Evolutionary conservation across 768 basidiomycete species (phyloP).

Genomic region (Auriculariales sp.): DNA sequence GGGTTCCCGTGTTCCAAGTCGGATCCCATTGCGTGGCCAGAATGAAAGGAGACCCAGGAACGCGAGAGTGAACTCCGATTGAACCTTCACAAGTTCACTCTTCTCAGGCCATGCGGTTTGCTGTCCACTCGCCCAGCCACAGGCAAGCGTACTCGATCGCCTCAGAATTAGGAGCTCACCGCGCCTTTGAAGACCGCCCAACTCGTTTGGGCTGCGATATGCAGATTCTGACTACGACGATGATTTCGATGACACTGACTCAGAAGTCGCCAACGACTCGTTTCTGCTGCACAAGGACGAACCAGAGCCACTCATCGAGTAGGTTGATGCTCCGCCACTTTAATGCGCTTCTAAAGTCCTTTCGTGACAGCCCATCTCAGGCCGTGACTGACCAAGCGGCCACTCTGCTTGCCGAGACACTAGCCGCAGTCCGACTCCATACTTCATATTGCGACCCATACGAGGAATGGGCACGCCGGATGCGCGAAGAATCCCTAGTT

Average conservation of each 20-base stretch:
- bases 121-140: too few species aligned
- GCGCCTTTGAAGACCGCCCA: neutral
- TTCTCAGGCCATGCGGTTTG: too few species aligned
- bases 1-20: too few species aligned
- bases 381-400: too few species aligned
- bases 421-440: slow-evolving; percentile 30
- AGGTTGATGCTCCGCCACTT: neutral
- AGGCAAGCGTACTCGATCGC: too few species aligned
- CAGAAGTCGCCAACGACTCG: neutral
- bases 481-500: slow-evolving; percentile 32
- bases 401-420: slow-evolving; percentile 29
- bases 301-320: neutral
- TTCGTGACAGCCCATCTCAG: too few species aligned
- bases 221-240: neutral
- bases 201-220: neutral
- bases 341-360: too few species aligned
- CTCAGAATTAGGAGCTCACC: too few species aligned
- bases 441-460: slow-evolving; percentile 30
- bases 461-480: slow-evolving; percentile 37
- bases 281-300: neutral
- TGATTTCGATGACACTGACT: neutral
- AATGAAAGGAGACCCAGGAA: too few species aligned
- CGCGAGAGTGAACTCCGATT: too few species aligned
- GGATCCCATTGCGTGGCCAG: too few species aligned
- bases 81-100: too few species aligned